These are phyloP conservation scores for Pyrenophora seminiperda DNA, from an alignment of 2,329 filamentous ascomycete species.

Conservation along the genomic window DNA sequence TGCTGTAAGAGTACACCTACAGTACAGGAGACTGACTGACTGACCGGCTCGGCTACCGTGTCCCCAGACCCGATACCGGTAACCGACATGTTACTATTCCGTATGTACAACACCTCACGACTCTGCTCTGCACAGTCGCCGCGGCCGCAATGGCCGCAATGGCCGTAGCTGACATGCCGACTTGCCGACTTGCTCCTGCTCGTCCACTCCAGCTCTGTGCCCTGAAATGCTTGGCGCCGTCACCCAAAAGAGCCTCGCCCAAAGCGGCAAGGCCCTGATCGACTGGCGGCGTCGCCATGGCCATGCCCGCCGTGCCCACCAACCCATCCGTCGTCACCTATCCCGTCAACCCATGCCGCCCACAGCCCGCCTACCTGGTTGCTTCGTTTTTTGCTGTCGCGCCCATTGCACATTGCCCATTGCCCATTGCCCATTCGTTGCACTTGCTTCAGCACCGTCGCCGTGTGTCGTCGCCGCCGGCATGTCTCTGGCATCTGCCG, in stretches of 20 bases:
- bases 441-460: constrained; percentile 12
- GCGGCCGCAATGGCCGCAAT: constrained; percentile 13
- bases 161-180: too few species aligned
- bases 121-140: neutral
- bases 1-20: too few species aligned
- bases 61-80: too few species aligned
- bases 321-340: constrained; percentile 24
- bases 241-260: constrained; percentile 16
- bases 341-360: constrained; percentile 16
- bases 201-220: constrained; percentile 9
- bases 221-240: constrained; percentile 25
- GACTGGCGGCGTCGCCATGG: constrained; percentile 24
- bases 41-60: too few species aligned
- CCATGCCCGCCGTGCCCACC: constrained; percentile 29
- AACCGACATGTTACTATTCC: too few species aligned
- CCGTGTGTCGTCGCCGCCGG: constrained; percentile 6
- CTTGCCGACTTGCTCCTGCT: constrained; percentile 9
- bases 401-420: constrained; percentile 5
- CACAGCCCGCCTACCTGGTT: too few species aligned
- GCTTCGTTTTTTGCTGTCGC: constrained; percentile 10
- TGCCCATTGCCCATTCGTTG: too few species aligned
- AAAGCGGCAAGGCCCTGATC: constrained; percentile 28
- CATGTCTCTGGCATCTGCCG: neutral
- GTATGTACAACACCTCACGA: too few species aligned
- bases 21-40: too few species aligned